Conservation (phyloP, 1,284 basidiomycete genomes). For the Taiwanofungus camphoratus region DNA sequence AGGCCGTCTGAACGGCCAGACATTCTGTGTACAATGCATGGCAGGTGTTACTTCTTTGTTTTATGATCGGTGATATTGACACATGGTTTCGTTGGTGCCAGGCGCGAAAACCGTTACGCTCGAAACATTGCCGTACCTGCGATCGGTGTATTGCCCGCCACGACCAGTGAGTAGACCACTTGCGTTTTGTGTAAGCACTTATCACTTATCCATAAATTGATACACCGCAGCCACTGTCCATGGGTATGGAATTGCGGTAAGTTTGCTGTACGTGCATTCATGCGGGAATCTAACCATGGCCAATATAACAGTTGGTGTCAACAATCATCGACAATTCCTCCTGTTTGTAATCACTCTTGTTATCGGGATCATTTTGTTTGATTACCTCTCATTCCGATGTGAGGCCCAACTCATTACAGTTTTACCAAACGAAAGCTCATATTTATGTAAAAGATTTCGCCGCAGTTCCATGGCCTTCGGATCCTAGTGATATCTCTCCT, state of each 20-base stretch:
- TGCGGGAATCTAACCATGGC: slow-evolving; percentile 6
- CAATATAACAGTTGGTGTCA: slow-evolving; percentile 67
- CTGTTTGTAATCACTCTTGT: slow-evolving; percentile 86
- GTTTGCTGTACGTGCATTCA: slow-evolving; percentile 24
- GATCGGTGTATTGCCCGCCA: slow-evolving; percentile 85
- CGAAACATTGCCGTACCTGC: slow-evolving; percentile 93
- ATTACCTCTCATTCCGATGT: slow-evolving; percentile 82
- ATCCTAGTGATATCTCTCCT: slow-evolving; percentile 41
- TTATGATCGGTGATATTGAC: too few species aligned
- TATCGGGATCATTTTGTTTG: slow-evolving; percentile 73
- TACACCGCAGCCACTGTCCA: slow-evolving; percentile 76
- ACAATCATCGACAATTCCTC: slow-evolving; percentile 94
- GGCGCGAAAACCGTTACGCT: slow-evolving; percentile 87
- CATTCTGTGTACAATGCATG: slow-evolving; percentile 95
- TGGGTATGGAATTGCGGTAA: slow-evolving; percentile 99
- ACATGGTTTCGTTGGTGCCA: too few species aligned
- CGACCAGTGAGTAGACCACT: slow-evolving; percentile 71
- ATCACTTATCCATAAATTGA: not conserved
- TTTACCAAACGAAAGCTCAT: too few species aligned
- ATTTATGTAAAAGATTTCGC: slow-evolving; percentile 41
- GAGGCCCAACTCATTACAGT: too few species aligned
- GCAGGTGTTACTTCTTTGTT: slow-evolving; percentile 29
- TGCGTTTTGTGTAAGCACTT: not conserved
- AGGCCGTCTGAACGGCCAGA: slow-evolving; percentile 88
- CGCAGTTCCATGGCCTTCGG: slow-evolving; percentile 31